Percentiles rank a stretch among this genome's conserved stretches.
phyloP scores from a whole-genome alignment of 1,284 basidiomycete species.

The Ceratobasidium theobromae region DNA sequence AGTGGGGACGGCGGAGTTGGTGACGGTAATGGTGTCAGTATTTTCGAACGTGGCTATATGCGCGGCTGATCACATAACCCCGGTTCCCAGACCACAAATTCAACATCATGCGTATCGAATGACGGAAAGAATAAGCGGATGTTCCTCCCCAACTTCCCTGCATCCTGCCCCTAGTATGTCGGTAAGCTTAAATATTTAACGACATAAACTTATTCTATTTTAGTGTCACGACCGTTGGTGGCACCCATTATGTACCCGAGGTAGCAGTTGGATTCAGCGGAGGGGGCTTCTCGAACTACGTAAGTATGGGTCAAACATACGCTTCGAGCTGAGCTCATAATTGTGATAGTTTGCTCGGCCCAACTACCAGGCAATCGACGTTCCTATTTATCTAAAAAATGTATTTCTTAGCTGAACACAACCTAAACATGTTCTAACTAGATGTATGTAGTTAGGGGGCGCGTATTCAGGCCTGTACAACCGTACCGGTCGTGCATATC shows the following conservation, averaged over 20 bases:
- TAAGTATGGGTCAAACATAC: conserved; percentile 39
- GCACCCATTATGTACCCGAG: conserved; percentile 58
- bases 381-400: conserved; percentile 17
- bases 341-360: conserved; percentile 6
- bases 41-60: not conserved
- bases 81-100: conserved; percentile 48
- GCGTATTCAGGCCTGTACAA: conserved; percentile 28
- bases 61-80: not conserved
- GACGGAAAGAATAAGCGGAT: conserved; percentile 54
- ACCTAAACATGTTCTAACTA: not conserved
- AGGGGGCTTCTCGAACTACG: conserved; percentile 67
- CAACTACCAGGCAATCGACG: conserved; percentile 9
- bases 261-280: conserved; percentile 59
- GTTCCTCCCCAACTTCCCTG: conserved; percentile 66
- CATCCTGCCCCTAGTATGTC: conserved; percentile 53
- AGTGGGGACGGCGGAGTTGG: conserved; percentile 74
- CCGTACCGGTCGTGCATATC: conserved; percentile 25
- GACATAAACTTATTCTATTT: conserved; percentile 31
- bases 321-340: not conserved
- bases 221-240: conserved; percentile 58
- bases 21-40: conserved; percentile 45
- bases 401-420: not conserved
- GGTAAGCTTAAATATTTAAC: not conserved
- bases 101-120: conserved; percentile 57
- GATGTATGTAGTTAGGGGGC: not conserved